Conservation (phyloP, 73 alveolate species). For the Strombidium stylifer region DNA sequence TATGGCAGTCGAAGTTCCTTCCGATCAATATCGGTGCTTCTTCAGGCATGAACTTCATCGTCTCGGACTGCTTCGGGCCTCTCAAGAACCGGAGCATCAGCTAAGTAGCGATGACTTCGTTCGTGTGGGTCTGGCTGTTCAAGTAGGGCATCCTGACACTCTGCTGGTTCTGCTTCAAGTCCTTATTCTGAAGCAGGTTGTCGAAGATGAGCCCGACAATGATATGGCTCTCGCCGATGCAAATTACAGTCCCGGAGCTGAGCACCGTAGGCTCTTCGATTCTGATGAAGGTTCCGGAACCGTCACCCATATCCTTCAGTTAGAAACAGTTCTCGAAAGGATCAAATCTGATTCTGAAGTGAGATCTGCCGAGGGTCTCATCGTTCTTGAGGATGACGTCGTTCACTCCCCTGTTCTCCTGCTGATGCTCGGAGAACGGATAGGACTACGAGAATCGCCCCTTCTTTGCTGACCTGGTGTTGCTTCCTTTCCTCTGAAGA, state of each 20-base stretch:
- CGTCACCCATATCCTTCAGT: slow-evolving; percentile 80
- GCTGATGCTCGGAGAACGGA: too few species aligned
- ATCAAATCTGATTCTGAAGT: too few species aligned
- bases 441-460: too few species aligned
- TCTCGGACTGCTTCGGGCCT: slow-evolving; percentile 65
- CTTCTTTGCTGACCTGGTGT: too few species aligned
- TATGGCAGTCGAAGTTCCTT: slow-evolving; percentile 58
- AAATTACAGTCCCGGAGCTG: slow-evolving; percentile 57
- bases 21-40: slow-evolving; percentile 51
- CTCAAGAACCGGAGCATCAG: slow-evolving; percentile 52
- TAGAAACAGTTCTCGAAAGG: too few species aligned
- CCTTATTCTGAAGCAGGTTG: neutral
- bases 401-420: too few species aligned
- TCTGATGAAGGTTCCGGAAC: slow-evolving; percentile 80
- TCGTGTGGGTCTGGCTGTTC: too few species aligned
- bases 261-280: slow-evolving; percentile 43
- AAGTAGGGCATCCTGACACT: neutral
- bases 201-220: slow-evolving; percentile 41
- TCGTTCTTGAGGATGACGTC: too few species aligned
- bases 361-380: too few species aligned
- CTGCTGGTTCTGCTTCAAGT: neutral
- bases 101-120: neutral
- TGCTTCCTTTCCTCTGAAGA: too few species aligned
- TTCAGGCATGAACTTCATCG: slow-evolving; percentile 39
- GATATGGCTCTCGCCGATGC: slow-evolving; percentile 77